Base-by-base conservation (phyloP, 495 filamentous ascomycete genomes). In the Penicillium robsamsonii region DNA sequence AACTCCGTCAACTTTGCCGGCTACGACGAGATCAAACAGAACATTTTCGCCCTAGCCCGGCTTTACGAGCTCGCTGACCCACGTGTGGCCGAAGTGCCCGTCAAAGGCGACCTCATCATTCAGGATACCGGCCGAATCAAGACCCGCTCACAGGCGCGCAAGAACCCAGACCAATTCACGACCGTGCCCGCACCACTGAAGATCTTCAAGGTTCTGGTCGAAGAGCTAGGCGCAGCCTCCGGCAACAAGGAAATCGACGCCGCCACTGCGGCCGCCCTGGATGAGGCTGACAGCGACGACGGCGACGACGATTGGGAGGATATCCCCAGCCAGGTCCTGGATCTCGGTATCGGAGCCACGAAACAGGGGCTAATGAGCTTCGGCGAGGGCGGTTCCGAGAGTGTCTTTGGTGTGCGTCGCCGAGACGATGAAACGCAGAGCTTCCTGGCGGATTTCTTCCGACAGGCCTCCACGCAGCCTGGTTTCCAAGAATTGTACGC, bases 1-100 rank as follows among this genome's bases (percentile, higher is more conserved):
- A 94, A 97, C 70, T 96, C 92, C 3, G 82, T 94, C 72, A 96
- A 87, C 68, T 97, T 98, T 71, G 90, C 90, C 8, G 94, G 94
- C 18, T 98, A 97, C 63, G 92, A 97, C 62, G 92, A 96, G 69
- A 97, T 96, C 63, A 79, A 92, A 62, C 91, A 96, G 68, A 98
- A 97, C 61, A 89, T 96, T 58, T 91, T 96, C 58, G 94, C 94
- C 11, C 79, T 98, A 15, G 90, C 91, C 6, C 93, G 91, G 61
- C 74, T 98, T 11, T 97, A 91, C 69, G 86, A 84, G 52, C 80
- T 98, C 4, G 85, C 94, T 61, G 94, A 98, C 62, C 81, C 88
- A 5, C 87, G 94, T 11, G 62, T 98, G 13, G 70, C 80, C 4
- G 82, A 89, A 59, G 93, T 91, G 22, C 80, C 85, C 66, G 92